Conservation (phyloP, 2,329 filamentous ascomycete species). For the Tolypocladium pustulatum region DNA sequence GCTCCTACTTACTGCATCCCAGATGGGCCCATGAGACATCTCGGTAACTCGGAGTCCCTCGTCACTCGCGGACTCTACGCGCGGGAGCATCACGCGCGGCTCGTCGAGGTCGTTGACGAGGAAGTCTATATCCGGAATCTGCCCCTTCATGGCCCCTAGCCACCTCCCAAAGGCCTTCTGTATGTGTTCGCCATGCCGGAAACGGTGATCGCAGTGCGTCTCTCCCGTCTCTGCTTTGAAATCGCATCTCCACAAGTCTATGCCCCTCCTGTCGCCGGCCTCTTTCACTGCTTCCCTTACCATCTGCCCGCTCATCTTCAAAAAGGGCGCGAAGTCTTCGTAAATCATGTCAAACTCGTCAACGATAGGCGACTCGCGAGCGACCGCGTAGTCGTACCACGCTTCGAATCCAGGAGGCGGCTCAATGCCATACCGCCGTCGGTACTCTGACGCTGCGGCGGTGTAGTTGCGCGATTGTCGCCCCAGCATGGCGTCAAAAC, state of each 20-base stretch:
- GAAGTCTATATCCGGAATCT: slow-evolving; percentile 27
- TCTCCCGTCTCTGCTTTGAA: slow-evolving; percentile 14
- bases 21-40: slow-evolving; percentile 16
- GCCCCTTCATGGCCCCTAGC: slow-evolving; percentile 11
- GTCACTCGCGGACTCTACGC: background rate
- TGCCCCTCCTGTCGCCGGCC: slow-evolving; percentile 5
- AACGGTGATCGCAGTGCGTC: slow-evolving; percentile 22
- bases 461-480: slow-evolving; percentile 26
- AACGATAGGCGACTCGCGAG: slow-evolving; percentile 31
- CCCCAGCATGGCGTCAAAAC: slow-evolving; percentile 19
- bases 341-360: slow-evolving; percentile 38
- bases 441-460: slow-evolving; percentile 29
- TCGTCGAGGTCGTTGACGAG: slow-evolving; percentile 39
- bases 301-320: slow-evolving; percentile 23
- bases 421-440: slow-evolving; percentile 26
- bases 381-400: slow-evolving; percentile 33
- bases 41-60: slow-evolving; percentile 11
- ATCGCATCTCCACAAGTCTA: slow-evolving; percentile 27
- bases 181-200: slow-evolving; percentile 24
- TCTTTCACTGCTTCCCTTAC: slow-evolving; percentile 16
- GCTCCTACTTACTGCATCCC: slow-evolving; percentile 18
- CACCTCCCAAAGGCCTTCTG: slow-evolving; percentile 18
- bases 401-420: slow-evolving; percentile 35
- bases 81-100: slow-evolving; percentile 27
- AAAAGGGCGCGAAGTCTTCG: slow-evolving; percentile 28